These are phyloP conservation scores for Entomortierella chlamydospora DNA, from an alignment of 192 early-diverging fungal species.

Conservation along the genomic window DNA sequence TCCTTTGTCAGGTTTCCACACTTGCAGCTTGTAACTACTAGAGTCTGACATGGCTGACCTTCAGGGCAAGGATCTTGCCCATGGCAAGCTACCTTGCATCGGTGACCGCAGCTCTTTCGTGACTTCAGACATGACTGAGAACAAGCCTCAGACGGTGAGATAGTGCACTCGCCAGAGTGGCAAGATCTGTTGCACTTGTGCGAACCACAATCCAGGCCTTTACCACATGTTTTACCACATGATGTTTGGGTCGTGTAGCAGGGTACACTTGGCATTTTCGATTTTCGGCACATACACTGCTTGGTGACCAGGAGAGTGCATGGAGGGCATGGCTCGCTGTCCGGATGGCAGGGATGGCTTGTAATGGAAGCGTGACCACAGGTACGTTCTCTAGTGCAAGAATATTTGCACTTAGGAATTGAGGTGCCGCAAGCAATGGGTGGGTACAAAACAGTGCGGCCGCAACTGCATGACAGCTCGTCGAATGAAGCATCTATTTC, in stretches of 20 bases:
- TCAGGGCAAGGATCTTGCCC: conserved; percentile 80
- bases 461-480: conserved; percentile 90
- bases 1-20: conserved; percentile 78
- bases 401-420: conserved; percentile 78
- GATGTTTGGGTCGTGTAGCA: conserved; percentile 80
- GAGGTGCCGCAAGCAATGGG: conserved; percentile 88
- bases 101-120: conserved; percentile 85
- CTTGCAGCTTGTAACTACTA: conserved; percentile 71
- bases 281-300: conserved; percentile 82
- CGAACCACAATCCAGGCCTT: conserved; percentile 67
- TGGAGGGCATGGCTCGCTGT: conserved; percentile 90
- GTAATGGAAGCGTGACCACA: conserved; percentile 86
- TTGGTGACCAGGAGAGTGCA: conserved; percentile 84
- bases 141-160: conserved; percentile 62
- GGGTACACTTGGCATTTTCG: conserved; percentile 80
- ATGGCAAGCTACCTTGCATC: conserved; percentile 82
- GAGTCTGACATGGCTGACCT: conserved; percentile 71
- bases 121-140: conserved; percentile 76
- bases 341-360: conserved; percentile 89
- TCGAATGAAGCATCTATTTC: conserved; percentile 76
- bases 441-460: conserved; percentile 82
- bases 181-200: conserved; percentile 87
- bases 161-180: conserved; percentile 80
- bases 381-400: conserved; percentile 73
- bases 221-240: conserved; percentile 76